Evolutionary conservation across 768 basidiomycete species (phyloP).

Genomic region (Boletus sensibilis): DNA sequence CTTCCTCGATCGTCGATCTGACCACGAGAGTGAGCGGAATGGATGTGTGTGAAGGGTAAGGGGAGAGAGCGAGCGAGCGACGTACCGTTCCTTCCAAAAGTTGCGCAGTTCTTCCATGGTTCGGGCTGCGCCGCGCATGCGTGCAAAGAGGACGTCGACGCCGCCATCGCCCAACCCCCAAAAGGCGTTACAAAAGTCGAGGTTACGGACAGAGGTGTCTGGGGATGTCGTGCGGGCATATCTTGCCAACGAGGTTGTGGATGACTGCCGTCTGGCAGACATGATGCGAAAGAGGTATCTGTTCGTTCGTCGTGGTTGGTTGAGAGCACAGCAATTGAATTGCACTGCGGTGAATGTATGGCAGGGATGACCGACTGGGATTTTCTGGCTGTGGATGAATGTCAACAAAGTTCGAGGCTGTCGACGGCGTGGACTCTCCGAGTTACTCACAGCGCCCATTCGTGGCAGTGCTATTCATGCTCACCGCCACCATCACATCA

Average conservation of each 20-base stretch:
- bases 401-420: background rate
- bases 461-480: slow-evolving; percentile 18
- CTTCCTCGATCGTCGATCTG: slow-evolving; percentile 90
- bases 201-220: slow-evolving; percentile 45
- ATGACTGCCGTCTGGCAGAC: slow-evolving; percentile 77
- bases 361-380: background rate
- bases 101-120: slow-evolving; percentile 85
- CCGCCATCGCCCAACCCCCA: slow-evolving; percentile 89
- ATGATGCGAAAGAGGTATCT: slow-evolving; percentile 37
- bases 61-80: slow-evolving; percentile 3
- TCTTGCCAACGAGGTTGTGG: slow-evolving; percentile 75
- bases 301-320: slow-evolving; percentile 15
- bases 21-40: slow-evolving; percentile 6
- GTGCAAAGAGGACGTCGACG: slow-evolving; percentile 86
- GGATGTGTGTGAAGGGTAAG: background rate
- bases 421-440: slow-evolving; percentile 2
- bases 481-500: slow-evolving; percentile 2
- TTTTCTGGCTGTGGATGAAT: background rate
- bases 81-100: slow-evolving; percentile 94
- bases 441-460: background rate
- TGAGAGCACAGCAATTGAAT: slow-evolving; percentile 18
- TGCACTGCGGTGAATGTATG: slow-evolving; percentile 10
- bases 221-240: slow-evolving; percentile 58
- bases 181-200: slow-evolving; percentile 96
- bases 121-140: slow-evolving; percentile 81